phyloP scores from a whole-genome alignment of 805 yeast species.

The Ogataea dorogensis region DNA sequence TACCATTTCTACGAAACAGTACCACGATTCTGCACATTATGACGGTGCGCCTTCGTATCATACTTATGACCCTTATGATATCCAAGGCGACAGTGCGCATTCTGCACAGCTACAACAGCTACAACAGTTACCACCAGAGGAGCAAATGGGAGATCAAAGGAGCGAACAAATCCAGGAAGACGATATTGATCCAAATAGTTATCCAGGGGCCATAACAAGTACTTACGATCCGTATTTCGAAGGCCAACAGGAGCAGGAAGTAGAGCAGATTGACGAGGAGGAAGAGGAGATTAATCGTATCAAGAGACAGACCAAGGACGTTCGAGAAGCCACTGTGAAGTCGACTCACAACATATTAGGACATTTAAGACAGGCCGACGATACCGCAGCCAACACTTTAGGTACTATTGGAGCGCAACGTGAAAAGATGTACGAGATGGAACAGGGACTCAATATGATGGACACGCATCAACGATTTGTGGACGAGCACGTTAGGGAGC shows the following conservation, averaged over 20 bases:
- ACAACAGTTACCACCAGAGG: conserved; percentile 7
- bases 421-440: conserved; percentile 78
- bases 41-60: conserved; percentile 23
- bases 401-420: conserved; percentile 95
- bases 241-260: conserved; percentile 34
- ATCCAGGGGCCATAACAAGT: conserved; percentile 24
- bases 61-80: conserved; percentile 30
- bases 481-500: conserved; percentile 75
- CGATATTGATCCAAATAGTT: conserved; percentile 30
- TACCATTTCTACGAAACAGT: conserved; percentile 17
- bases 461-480: conserved; percentile 81
- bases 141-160: conserved; percentile 1
- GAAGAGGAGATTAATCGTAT: conserved; percentile 84
- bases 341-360: conserved; percentile 80
- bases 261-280: conserved; percentile 74
- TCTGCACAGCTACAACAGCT: conserved; percentile 11
- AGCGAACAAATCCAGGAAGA: conserved; percentile 8
- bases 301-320: conserved; percentile 68
- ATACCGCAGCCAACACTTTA: conserved; percentile 73
- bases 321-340: conserved; percentile 71
- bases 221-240: conserved; percentile 27
- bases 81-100: conserved; percentile 1
- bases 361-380: conserved; percentile 70
- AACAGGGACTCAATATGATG: conserved; percentile 71
- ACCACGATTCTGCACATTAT: conserved; percentile 4